Base-by-base conservation (phyloP, 208 protist genomes). In the Crithidia expoeki region DNA sequence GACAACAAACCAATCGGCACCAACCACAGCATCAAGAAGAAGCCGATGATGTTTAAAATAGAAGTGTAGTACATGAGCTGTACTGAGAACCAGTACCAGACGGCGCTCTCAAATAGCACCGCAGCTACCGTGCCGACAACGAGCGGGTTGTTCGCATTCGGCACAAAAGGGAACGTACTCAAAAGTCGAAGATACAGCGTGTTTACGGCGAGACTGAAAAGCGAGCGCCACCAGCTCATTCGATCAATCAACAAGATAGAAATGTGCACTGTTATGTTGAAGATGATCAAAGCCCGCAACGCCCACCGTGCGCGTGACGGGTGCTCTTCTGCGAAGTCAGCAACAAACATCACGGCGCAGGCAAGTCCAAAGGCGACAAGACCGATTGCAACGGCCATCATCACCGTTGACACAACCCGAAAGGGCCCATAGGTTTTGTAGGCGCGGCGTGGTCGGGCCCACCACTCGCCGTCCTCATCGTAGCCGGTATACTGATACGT, bases 11-110 rank as follows among this genome's bases (percentile, higher is more conserved):
- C 84, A 21, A 87, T 34, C 5, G 87, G 87, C 30, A 87, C 79
- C 1, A 89, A 17, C 81, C 84, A 93, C 46, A 90, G 32, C n/a
- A 93, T 69, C 7, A 75, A 12, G n/a, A 89, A 83, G 65, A 93
- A 90, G 42, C 67, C 49, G 7, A 80, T 44, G 19, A 88, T 61
- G 38, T 52, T 53, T 16, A 66, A 25, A 2, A 55, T 4, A 5
- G 66, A 58, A 0, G 72, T 76, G 63, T 83, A 73, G 34, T 82
- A 74, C 59, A 68, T 67, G 6, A 80, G 65, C 51, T 59, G 56
- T n/a, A 77, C 40, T 25, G 76, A 72, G 7, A 81, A 46, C 60
- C 51, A 76, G 55, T 83, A 88, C 83, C 88, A 93, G 46, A 74
- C 51, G 5, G 80, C 33, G 25, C 61, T 81, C 61, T 93, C 88